Percentiles rank a stretch among this genome's conserved stretches.
Evolutionary conservation across 345 rosid genomes (phyloP).

Genomic region (Gossypioides kirkii): DNA sequence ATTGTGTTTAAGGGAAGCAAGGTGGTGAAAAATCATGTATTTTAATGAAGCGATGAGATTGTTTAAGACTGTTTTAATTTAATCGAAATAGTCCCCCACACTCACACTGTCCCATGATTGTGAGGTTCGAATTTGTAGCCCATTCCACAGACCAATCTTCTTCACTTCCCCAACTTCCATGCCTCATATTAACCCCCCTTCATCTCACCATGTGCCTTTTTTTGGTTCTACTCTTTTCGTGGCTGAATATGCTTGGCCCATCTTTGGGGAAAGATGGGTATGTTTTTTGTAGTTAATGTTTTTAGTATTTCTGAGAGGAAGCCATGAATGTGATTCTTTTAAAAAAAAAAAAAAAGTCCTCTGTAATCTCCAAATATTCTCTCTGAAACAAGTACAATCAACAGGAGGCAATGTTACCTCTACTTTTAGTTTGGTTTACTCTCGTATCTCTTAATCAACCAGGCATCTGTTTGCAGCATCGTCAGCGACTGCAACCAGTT

Average conservation of each 20-base stretch:
- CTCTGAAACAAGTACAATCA: background rate
- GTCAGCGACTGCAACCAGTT: background rate
- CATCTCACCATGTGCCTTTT: constrained; percentile 26
- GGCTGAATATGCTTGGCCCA: constrained; percentile 19
- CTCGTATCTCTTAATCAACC: constrained; percentile 31
- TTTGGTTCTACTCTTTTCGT: background rate
- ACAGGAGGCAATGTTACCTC: constrained; percentile 30
- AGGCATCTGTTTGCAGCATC: constrained; percentile 14
- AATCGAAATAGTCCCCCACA: constrained; percentile 27
- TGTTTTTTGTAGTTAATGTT: background rate
- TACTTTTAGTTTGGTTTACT: constrained; percentile 27
- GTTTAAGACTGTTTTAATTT: constrained; percentile 8
- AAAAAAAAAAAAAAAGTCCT: background rate
- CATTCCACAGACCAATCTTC: constrained; percentile 68
- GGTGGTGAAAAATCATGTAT: background rate
- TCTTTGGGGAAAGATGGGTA: background rate
- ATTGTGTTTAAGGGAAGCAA: background rate
- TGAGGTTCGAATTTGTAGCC: constrained; percentile 44
- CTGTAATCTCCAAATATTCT: background rate
- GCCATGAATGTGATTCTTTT: constrained; percentile 1
- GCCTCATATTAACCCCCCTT: background rate
- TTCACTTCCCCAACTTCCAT: constrained; percentile 47
- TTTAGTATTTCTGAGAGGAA: background rate
- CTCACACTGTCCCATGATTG: constrained; percentile 28
- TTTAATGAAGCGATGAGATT: background rate